Evolutionary conservation across 305 asterid species (phyloP), one percentile per base, ranked within the genome.

Genomic region (Fraxinus sp.): DNA sequence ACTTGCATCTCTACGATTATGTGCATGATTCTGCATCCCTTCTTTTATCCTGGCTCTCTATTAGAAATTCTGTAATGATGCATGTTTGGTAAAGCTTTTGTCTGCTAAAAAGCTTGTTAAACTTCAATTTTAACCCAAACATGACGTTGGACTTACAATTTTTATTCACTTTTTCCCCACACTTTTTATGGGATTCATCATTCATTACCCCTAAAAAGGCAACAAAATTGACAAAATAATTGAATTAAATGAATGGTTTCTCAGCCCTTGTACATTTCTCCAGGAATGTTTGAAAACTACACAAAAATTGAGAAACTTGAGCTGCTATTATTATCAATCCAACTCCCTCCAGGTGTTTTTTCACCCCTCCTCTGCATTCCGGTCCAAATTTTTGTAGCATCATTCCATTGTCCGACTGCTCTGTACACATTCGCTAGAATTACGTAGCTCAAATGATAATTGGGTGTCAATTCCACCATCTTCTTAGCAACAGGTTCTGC

Each of bases 331-430:
- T 86, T 77, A 77, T 91, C 97, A 87, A 93, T 84, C 97, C 97
- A 93, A 87, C 99, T 95, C 90, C 78, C 89, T 57, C 97, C 98
- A 30, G 97, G 92, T 77, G 83, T 57, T 86, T 95, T 94, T 82
- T 86, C 26, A 92, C 89, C 26, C 91, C 93, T 87, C 44, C 78
- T 86, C 83, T 79, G 85, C 99, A 94, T 93, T 82, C 80, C 84
- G 35, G 76, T 86, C 91, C 91, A 85, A 35, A 91, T 46, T 80
- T 86, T 85, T 70, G 88, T 90, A 75, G 98, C 92, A 84, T 95
- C 98, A 52, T 85, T 83, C 94, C 95, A 95, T 79, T 95, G 88
- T 76, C 98, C 98, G 52, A 88, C 90, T 20, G 92, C 89, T 71
- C 91, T 89, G 74, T 94, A 96, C 73, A 91, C 92, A 79, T 91